Base-by-base conservation (phyloP, 768 basidiomycete genomes). In the Mrakia frigida region DNA sequence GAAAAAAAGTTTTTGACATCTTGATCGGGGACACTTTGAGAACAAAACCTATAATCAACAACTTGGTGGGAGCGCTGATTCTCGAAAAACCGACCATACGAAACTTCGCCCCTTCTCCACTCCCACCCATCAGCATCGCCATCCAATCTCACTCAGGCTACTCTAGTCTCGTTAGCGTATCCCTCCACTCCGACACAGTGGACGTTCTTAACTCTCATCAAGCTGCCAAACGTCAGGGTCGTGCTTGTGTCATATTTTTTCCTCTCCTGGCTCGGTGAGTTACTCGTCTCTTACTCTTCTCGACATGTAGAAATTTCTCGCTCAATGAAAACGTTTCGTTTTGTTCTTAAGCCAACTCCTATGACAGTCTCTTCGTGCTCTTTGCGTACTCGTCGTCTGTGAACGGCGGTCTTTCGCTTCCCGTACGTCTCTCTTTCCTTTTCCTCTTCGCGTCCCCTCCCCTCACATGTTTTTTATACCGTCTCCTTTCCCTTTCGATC, bases 291-390 rank as follows among this genome's bases (percentile, higher is more conserved):
- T 56, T 28, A 25, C 56, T n/a, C 28, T 14, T 63, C 9, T 61
- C n/a, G 25, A 10, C 61, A 10, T 37, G 59, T 60, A 3, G 11
- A 4, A 33, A 6, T 10, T 1, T 6, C 10, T 59, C 56, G 11
- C 43, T 46, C 9, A 23, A 59, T 18, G 33, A 35, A 14, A 37
- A 21, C 39, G n/a, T 41, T 31, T 28, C 33, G 14, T 7, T 13
- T 71, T 28, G 39, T 37, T 21, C 18, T 60, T 60, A 56, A 35
- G 72, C 72, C 35, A 73, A 61, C 60, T 73, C 72, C 4, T 60
- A 59, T 28, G 72, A 73, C 60, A 25, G 37, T 21, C 28, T 73
- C 2, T 73, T 73, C 35, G 72, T 73, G 0, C 52, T 73, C 23
- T 73, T 73, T 11, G 52, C 72, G 33, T 73, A 73, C 39, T 59